Evolutionary conservation across 345 rosid genomes (phyloP).

Genomic region (Citrus trifoliata): DNA sequence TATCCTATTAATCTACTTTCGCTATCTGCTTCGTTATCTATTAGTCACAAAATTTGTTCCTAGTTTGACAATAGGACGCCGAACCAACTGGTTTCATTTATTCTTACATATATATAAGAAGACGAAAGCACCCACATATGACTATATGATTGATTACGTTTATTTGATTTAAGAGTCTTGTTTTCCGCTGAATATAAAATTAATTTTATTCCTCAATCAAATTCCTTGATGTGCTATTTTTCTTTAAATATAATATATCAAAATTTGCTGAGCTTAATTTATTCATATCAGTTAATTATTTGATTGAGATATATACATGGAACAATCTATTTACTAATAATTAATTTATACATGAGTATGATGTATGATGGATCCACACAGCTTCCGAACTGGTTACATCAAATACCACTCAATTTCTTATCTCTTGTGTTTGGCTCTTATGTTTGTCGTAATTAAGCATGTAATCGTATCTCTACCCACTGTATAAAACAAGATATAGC

Average conservation of each 20-base stretch:
- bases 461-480: background rate
- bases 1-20: no score
- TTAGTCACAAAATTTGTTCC: background rate
- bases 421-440: slow-evolving; percentile 7
- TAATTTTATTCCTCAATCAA: slow-evolving; percentile 5
- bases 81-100: background rate
- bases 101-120: background rate
- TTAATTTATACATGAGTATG: background rate
- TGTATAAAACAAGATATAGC: background rate
- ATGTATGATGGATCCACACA: slow-evolving; percentile 1
- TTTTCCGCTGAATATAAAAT: background rate
- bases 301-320: background rate
- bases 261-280: background rate
- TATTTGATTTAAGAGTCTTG: background rate
- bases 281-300: background rate
- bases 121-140: background rate
- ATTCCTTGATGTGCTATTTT: background rate
- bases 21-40: no score
- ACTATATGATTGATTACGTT: background rate
- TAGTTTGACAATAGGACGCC: background rate
- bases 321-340: background rate
- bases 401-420: background rate
- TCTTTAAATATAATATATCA: background rate
- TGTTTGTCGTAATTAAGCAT: background rate
- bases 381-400: slow-evolving; percentile 1